Base-by-base conservation (phyloP, 2,329 filamentous ascomycete species). In the Fusarium equiseti region DNA sequence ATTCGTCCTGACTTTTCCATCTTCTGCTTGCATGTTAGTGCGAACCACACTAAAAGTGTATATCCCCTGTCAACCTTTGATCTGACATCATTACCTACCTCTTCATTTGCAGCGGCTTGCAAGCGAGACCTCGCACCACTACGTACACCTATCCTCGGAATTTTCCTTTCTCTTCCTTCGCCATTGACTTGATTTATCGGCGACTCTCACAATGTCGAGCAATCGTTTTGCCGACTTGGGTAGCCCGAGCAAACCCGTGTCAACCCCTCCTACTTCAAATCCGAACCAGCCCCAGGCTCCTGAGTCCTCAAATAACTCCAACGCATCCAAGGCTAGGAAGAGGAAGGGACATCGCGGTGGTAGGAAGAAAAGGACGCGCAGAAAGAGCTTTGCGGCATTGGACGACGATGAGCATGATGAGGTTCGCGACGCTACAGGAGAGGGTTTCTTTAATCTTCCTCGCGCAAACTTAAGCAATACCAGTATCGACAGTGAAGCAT, bases 401-500 rank as follows among this genome's bases (percentile, higher is more conserved):
- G 82, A 88, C 35, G 88, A 90, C 42, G 90, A 91, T 55, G 79
- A 79, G 20, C 79, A 83, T 46, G 79, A 80, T 50, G 81, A 83
- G 57, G 75, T 76, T 45, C 77, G 78, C 46, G 73, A 77, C 24
- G 74, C 77, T 35, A 68, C 78, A 16, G 71, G 79, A 61, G 78
- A 83, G 63, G 82, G 80, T 48, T 85, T 89, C 77, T 88, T 88
- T 76, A 79, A 83, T 71, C 77, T 86, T 63, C 80, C 83, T 54
- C 77, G 83, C 10, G 81, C 83, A 46, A 93, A 92, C 77, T 77
- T 90, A 69, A 98, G 95, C 82, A 90, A 87, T 74, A 94, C 92
- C 1, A 98, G 95, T 79, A 83, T 98, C 69, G 95, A 98, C 73
- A 98, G 94, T 79, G 91, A 97, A 77, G 91, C 89, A 10, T 83